Percentiles rank a stretch among this genome's conserved stretches.
These are phyloP conservation scores for Pueraria montana DNA, from an alignment of 306 rosid genomes.

Conservation along the genomic window DNA sequence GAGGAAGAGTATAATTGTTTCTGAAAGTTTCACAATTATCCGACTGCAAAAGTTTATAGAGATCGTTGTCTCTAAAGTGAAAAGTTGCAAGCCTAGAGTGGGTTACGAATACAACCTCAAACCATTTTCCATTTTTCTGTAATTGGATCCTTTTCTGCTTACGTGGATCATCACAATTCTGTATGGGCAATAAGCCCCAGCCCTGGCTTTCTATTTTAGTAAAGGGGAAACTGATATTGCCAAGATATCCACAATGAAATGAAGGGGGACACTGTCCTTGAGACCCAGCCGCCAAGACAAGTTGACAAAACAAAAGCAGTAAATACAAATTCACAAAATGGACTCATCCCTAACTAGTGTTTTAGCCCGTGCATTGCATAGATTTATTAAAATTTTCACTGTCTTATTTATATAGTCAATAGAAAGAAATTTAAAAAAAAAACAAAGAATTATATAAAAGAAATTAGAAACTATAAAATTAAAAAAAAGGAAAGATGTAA, in stretches of 20 bases:
- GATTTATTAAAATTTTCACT: too few species aligned
- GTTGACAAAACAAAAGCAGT: conserved; percentile 33
- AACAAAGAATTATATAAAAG: too few species aligned
- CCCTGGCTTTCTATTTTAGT: not conserved
- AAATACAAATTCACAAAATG: not conserved
- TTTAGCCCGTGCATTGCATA: too few species aligned
- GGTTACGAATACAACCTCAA: too few species aligned
- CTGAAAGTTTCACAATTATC: conserved; percentile 44
- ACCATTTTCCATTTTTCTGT: conserved; percentile 28
- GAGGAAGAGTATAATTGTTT: conserved; percentile 41
- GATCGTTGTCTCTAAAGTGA: conserved; percentile 28
- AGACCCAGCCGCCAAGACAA: conserved; percentile 23
- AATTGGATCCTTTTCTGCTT: not conserved
- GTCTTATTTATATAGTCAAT: too few species aligned
- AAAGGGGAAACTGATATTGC: conserved; percentile 50
- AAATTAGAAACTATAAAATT: too few species aligned
- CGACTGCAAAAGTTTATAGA: not conserved
- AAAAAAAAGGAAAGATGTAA: too few species aligned
- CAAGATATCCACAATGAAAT: conserved; percentile 51
- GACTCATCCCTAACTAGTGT: conserved; percentile 43
- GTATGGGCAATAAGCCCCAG: conserved; percentile 55
- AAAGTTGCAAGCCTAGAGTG: not conserved
- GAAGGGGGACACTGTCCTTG: conserved; percentile 29
- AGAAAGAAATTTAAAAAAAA: too few species aligned
- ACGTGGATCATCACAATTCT: not conserved